Base-by-base conservation (phyloP, 148 eudicot genomes). In the Beta vulgaris region DNA sequence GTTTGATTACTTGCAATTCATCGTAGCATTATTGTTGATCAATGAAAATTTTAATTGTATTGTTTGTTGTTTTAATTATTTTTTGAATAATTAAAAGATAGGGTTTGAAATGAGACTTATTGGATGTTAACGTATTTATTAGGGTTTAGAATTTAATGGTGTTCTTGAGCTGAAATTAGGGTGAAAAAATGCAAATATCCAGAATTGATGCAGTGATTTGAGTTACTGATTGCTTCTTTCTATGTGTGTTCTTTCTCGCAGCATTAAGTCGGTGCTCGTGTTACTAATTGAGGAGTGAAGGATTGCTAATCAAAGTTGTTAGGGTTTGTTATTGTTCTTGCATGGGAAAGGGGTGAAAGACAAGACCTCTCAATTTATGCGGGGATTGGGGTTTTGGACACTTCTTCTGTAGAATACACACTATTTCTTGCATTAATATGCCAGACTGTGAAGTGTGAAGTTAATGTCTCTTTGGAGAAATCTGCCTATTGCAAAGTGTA, bases 61-160 rank as follows among this genome's bases (percentile, higher is more conserved):
- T 54, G 16, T 14, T 21, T 18, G 37, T 63, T 21, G 29, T 31
- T 37, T 40, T 37, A n/a, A n/a, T n/a, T n/a, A n/a, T n/a, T n/a
- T n/a, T n/a, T n/a, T n/a, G n/a, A n/a, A n/a, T n/a, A n/a, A n/a
- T n/a, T n/a, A n/a, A n/a, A n/a, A n/a, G n/a, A n/a, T n/a, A n/a
- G 43, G 19, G 29, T 11, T 37, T 25, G 31, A 18, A 23, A 19
- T 61, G 21, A 26, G 31, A 18, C 26, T 10, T 3, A 35, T 40
- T 25, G 19, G 7, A 29, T 34, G 32, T 16, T 13, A 34, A n/a
- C 8, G 46, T 44, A 40, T 25, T 28, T 28, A 28, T 58, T 29
- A 26, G 53, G 53, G 32, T 72, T 72, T 57, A 18, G 19, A n/a
- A n/a, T n/a, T n/a, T n/a, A n/a, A 39, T 67, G 64, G 28, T 26